Conservation (phyloP, 2,329 filamentous ascomycete genomes). For the Epichloe amarillans region DNA sequence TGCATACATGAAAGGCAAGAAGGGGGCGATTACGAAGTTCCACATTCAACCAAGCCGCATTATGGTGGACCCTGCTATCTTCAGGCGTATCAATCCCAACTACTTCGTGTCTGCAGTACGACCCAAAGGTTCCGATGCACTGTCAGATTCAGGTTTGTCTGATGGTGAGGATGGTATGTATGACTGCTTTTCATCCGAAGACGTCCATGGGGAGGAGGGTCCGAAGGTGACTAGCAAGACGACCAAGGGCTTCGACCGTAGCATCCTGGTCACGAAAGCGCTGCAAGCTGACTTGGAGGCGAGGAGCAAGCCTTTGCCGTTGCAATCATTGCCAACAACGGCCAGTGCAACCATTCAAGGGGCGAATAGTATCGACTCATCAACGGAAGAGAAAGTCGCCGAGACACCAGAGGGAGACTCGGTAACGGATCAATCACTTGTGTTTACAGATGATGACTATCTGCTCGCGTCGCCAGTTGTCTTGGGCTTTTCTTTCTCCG, state of each 20-base stretch:
- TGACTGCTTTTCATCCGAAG: conserved; percentile 23
- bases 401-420: conserved; percentile 8
- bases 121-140: conserved; percentile 52
- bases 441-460: conserved; percentile 72
- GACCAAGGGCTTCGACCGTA: neutral
- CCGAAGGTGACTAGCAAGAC: conserved; percentile 5
- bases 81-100: conserved; percentile 75
- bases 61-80: conserved; percentile 76
- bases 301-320: conserved; percentile 29
- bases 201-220: conserved; percentile 27
- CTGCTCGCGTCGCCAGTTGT: conserved; percentile 74
- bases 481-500: conserved; percentile 73
- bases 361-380: neutral
- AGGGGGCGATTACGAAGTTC: conserved; percentile 49
- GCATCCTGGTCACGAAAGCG: conserved; percentile 17
- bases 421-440: conserved; percentile 18
- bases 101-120: conserved; percentile 66
- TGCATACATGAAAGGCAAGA: conserved; percentile 74
- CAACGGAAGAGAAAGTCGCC: conserved; percentile 1
- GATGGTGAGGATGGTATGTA: conserved; percentile 23
- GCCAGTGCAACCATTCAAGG: conserved; percentile 8
- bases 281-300: conserved; percentile 19
- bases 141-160: conserved; percentile 35
- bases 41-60: conserved; percentile 77
- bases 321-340: conserved; percentile 36